Percentiles rank a stretch among this genome's conserved stretches.
These are phyloP conservation scores for Starmerella riodocensis DNA, from an alignment of 805 yeast species.

Conservation along the genomic window DNA sequence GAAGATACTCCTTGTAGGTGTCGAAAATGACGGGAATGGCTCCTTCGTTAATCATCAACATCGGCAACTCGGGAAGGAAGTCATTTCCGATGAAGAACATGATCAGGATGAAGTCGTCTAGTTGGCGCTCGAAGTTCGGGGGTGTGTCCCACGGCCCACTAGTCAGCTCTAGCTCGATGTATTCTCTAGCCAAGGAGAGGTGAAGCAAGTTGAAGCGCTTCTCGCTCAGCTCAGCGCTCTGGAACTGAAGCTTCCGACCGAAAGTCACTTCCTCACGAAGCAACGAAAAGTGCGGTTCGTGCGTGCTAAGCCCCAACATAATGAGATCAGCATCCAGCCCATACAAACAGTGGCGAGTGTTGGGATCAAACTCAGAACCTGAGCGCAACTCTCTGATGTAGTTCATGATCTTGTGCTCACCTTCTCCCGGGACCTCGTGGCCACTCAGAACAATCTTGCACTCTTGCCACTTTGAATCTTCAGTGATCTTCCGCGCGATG, in stretches of 20 bases:
- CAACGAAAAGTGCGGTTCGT: conserved; percentile 90
- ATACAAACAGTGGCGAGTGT: conserved; percentile 89
- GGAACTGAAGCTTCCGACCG: conserved; percentile 38
- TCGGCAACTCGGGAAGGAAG: conserved; percentile 93
- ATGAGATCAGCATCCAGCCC: conserved; percentile 97
- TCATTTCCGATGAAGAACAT: conserved; percentile 95
- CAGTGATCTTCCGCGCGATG: conserved; percentile 75
- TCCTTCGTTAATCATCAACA: conserved; percentile 82
- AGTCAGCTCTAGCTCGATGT: conserved; percentile 56
- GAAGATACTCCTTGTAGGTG: conserved; percentile 72
- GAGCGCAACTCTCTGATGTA: conserved; percentile 80
- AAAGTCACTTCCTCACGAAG: conserved; percentile 91
- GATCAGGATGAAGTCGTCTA: conserved; percentile 86
- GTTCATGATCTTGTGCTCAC: conserved; percentile 96
- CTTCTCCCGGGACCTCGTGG: conserved; percentile 98
- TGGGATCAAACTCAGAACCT: conserved; percentile 79
- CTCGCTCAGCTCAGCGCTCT: conserved; percentile 42
- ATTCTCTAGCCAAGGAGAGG: conserved; percentile 78
- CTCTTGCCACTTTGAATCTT: conserved; percentile 86
- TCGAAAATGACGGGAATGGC: conserved; percentile 87
- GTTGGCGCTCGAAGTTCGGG: conserved; percentile 72
- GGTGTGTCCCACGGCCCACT: conserved; percentile 41
- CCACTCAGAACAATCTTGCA: conserved; percentile 83
- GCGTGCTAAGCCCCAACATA: conserved; percentile 90
- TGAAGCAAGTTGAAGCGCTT: conserved; percentile 77